Base-by-base conservation (phyloP, 1,284 basidiomycete species). In the Somion occarium region DNA sequence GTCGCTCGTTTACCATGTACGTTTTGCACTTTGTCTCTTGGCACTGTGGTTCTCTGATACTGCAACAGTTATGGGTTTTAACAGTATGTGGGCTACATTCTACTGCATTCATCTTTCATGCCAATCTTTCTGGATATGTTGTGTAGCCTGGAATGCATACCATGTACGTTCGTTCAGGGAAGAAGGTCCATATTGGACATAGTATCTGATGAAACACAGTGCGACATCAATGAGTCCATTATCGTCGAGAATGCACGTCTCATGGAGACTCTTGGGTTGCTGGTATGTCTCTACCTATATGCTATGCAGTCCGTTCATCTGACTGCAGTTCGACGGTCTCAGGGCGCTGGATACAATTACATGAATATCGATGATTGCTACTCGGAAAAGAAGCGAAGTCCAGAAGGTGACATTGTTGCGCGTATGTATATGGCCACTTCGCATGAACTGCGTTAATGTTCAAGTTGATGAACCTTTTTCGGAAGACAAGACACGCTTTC, bases 281-380 rank as follows among this genome's bases (percentile, higher is more conserved):
- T 61, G 52, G 60, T 62, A 30, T 13, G 50, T 48, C 42, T 18
- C 11, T 22, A 46, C 13, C 4, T n/a, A n/a, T n/a, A n/a, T n/a
- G n/a, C n/a, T n/a, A n/a, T n/a, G n/a, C n/a, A n/a, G n/a, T n/a
- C n/a, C n/a, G n/a, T n/a, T n/a, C 15, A 43, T n/a, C 24, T 19
- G 1, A 13, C 42, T 5, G 9, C 42, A 43, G 5, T 11, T 19
- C 9, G 4, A 22, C 19, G 7, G 7, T 7, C 38, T n/a, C n/a
- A 69, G 67, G 68, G 65, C 20, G 64, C 63, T 11, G 72, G 72
- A 0, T 74, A 73, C 55, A 64, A 54, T 23, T 60, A 66, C 43
- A 63, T 72, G 46, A 72, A 72, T 53, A 53, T 73, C 38, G 72
- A 73, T 54, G 72, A 73, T 53, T 73, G 72, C 54, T 73, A 68